phyloP scores from a whole-genome alignment of 768 basidiomycete species.

The Daedaleopsis sinensis region DNA sequence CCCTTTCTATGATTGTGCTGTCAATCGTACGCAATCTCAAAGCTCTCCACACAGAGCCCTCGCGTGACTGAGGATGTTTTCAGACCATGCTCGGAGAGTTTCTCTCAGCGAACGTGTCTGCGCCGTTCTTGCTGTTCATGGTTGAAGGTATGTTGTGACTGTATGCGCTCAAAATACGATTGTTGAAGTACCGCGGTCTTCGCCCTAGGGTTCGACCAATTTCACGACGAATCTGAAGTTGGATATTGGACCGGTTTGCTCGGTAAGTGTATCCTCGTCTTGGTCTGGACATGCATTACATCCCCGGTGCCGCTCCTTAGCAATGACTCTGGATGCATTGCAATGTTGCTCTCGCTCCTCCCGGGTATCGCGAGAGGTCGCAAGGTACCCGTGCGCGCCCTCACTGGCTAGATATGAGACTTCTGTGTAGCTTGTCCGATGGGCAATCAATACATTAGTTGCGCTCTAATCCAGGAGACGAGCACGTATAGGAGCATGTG shows the following conservation, averaged over 20 bases:
- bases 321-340: too few relatives aligned
- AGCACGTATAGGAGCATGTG: not conserved
- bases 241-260: constrained; percentile 90
- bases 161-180: not conserved
- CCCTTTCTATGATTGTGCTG: constrained; percentile 87
- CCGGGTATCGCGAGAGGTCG: too few relatives aligned
- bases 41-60: not conserved
- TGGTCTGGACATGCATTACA: not conserved
- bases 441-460: too few relatives aligned
- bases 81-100: constrained; percentile 96
- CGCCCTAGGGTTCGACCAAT: constrained; percentile 62
- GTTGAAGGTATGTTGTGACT: constrained; percentile 63
- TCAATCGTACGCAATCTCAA: constrained; percentile 68
- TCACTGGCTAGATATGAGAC: too few relatives aligned
- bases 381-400: too few relatives aligned
- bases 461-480: not conserved
- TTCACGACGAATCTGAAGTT: constrained; percentile 79
- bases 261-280: constrained; percentile 44
- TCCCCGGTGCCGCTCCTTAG: too few relatives aligned
- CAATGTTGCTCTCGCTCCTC: too few relatives aligned
- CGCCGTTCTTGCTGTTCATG: constrained; percentile 94
- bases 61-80: not conserved
- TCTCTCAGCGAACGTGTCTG: constrained; percentile 89
- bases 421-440: too few relatives aligned
- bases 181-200: not conserved